phyloP scores from a whole-genome alignment of 164 flowering plant species.

The Umbellularia californica region DNA sequence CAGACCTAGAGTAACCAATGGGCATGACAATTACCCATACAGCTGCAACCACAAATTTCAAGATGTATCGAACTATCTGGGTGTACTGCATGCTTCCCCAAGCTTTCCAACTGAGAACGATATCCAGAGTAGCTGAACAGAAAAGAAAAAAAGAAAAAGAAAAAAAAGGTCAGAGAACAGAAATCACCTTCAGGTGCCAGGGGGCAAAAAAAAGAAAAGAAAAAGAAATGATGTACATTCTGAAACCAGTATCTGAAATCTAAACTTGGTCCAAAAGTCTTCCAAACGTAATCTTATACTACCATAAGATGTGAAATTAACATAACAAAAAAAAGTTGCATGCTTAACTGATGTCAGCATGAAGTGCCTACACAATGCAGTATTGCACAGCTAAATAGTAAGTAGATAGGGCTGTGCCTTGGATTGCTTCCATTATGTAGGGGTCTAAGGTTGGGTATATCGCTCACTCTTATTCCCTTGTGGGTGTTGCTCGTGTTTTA shows the following conservation, averaged over 20 bases:
- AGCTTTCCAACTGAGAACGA: constrained; percentile 73
- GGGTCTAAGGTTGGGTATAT: too few species aligned
- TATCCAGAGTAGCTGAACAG: constrained; percentile 78
- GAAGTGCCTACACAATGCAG: not conserved
- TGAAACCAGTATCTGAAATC: not conserved
- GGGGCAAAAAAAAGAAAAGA: not conserved
- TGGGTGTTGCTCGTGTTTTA: too few species aligned
- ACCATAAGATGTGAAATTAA: not conserved
- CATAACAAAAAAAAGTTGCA: not conserved
- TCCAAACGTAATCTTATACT: not conserved
- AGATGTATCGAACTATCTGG: constrained; percentile 72
- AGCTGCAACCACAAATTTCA: constrained; percentile 81
- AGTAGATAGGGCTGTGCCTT: too few species aligned
- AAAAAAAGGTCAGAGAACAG: constrained; percentile 6
- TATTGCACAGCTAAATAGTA: too few species aligned
- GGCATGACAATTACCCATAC: constrained; percentile 84
- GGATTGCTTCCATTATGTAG: too few species aligned
- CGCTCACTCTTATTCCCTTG: too few species aligned
- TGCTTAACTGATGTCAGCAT: too few species aligned
- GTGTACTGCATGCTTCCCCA: constrained; percentile 80
- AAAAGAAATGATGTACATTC: not conserved
- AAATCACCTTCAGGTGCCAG: not conserved
- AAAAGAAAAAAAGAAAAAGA: not conserved
- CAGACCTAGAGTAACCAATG: constrained; percentile 63
- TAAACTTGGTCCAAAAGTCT: not conserved